Percentiles rank a stretch among this genome's conserved stretches.
phyloP scores from a whole-genome alignment of 257 asterid genomes.

The Capsicum rhomboideum region DNA sequence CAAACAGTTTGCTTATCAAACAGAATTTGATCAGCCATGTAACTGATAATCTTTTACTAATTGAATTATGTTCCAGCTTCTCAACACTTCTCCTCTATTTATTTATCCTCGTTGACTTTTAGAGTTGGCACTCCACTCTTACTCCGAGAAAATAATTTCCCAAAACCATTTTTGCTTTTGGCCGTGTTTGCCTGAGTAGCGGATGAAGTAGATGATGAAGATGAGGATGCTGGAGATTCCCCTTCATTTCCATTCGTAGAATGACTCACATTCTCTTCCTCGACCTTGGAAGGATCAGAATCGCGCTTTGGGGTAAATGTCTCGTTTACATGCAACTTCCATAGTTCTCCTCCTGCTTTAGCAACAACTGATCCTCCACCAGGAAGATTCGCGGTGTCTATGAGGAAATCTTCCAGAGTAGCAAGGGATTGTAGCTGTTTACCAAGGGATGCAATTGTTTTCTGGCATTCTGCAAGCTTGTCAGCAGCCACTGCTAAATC shows the following conservation, averaged over 20 bases:
- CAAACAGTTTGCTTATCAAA: neutral
- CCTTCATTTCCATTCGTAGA: slow-evolving; percentile 25
- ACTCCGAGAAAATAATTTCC: slow-evolving; percentile 45
- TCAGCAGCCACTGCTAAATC: slow-evolving; percentile 66
- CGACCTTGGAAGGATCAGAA: slow-evolving; percentile 18
- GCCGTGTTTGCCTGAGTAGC: slow-evolving; percentile 15
- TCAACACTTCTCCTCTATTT: neutral
- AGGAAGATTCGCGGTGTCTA: slow-evolving; percentile 52
- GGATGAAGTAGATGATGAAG: slow-evolving; percentile 30
- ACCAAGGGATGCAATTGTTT: slow-evolving; percentile 75
- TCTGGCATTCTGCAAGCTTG: slow-evolving; percentile 82
- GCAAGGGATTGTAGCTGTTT: slow-evolving; percentile 73
- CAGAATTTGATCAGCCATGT: slow-evolving; percentile 1
- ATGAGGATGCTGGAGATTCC: slow-evolving; percentile 33
- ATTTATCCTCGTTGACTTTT: neutral
- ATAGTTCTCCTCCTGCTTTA: slow-evolving; percentile 11
- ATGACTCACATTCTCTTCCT: slow-evolving; percentile 13
- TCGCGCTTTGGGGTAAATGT: slow-evolving; percentile 15
- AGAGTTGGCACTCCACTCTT: slow-evolving; percentile 32
- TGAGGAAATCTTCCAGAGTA: slow-evolving; percentile 72
- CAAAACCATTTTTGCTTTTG: slow-evolving; percentile 49
- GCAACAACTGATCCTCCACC: slow-evolving; percentile 28
- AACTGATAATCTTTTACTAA: neutral
- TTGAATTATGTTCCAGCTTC: neutral
- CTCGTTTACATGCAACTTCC: slow-evolving; percentile 29